These are phyloP conservation scores for Chaetomium cochliodes DNA, from an alignment of 495 filamentous ascomycete genomes.

Conservation along the genomic window DNA sequence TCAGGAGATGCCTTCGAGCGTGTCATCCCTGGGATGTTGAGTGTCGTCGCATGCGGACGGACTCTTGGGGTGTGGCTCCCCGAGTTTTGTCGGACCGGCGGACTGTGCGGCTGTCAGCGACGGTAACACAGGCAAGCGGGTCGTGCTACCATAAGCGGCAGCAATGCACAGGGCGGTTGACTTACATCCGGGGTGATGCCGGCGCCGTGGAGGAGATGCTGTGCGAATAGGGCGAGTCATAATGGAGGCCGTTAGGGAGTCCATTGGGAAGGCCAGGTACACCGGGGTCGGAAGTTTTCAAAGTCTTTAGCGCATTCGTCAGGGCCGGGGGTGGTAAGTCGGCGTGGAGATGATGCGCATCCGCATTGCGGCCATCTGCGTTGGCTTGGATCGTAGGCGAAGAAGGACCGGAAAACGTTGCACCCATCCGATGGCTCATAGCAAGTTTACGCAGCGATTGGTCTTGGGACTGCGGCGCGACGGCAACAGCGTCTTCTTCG, in stretches of 20 bases:
- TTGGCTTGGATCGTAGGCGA: slow-evolving; percentile 32
- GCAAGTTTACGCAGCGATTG: slow-evolving; percentile 49
- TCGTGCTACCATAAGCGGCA: background rate
- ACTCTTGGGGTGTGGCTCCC: slow-evolving; percentile 59
- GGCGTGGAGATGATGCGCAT: slow-evolving; percentile 21
- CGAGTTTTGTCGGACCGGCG: slow-evolving; percentile 58
- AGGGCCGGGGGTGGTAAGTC: slow-evolving; percentile 33
- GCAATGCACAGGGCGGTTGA: slow-evolving; percentile 15
- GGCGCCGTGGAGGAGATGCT: slow-evolving; percentile 56
- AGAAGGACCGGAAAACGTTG: slow-evolving; percentile 33
- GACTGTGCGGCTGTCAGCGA: slow-evolving; percentile 42
- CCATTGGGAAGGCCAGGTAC: background rate
- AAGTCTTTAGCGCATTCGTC: slow-evolving; percentile 39
- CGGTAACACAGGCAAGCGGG: slow-evolving; percentile 2
- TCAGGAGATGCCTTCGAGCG: slow-evolving; percentile 92
- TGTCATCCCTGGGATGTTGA: slow-evolving; percentile 85
- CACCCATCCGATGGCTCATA: slow-evolving; percentile 47
- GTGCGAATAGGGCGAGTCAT: slow-evolving; percentile 48
- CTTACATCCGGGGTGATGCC: slow-evolving; percentile 54
- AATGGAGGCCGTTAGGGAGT: slow-evolving; percentile 33
- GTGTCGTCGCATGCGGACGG: slow-evolving; percentile 74
- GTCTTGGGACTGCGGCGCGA: slow-evolving; percentile 40
- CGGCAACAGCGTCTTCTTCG: slow-evolving; percentile 31
- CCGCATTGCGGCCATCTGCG: slow-evolving; percentile 14
- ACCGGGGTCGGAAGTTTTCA: slow-evolving; percentile 34